phyloP scores from a whole-genome alignment of 2,329 filamentous ascomycete species.

The Botrytis hyacinthi region DNA sequence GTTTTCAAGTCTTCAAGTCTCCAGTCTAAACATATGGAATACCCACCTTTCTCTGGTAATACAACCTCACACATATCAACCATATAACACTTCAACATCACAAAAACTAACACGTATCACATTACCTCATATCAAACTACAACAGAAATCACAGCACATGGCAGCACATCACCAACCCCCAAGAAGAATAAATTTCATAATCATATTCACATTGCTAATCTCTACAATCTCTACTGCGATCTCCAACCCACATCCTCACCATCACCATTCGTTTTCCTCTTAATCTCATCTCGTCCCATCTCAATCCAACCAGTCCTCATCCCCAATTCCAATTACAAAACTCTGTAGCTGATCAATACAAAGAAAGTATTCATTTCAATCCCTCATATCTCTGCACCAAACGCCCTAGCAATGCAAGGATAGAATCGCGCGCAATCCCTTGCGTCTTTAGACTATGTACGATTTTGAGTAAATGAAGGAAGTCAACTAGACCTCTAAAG shows the following conservation, averaged over 20 bases:
- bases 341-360: neutral
- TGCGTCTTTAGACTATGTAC: neutral
- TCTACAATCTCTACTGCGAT: neutral
- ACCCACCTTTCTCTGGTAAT: neutral
- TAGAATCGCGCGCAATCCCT: neutral
- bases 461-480: neutral
- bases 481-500: neutral
- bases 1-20: neutral
- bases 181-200: neutral
- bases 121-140: neutral
- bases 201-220: neutral
- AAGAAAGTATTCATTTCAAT: neutral
- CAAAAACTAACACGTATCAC: neutral
- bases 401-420: neutral
- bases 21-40: neutral
- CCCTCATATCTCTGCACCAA: neutral
- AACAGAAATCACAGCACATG: neutral
- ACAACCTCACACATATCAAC: neutral
- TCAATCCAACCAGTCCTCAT: neutral
- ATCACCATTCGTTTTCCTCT: neutral
- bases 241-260: neutral
- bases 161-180: rapidly evolving
- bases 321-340: neutral
- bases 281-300: neutral
- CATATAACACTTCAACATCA: neutral